Base-by-base conservation (phyloP, 352 stramenopile genomes). In the Pythium folliculosum region DNA sequence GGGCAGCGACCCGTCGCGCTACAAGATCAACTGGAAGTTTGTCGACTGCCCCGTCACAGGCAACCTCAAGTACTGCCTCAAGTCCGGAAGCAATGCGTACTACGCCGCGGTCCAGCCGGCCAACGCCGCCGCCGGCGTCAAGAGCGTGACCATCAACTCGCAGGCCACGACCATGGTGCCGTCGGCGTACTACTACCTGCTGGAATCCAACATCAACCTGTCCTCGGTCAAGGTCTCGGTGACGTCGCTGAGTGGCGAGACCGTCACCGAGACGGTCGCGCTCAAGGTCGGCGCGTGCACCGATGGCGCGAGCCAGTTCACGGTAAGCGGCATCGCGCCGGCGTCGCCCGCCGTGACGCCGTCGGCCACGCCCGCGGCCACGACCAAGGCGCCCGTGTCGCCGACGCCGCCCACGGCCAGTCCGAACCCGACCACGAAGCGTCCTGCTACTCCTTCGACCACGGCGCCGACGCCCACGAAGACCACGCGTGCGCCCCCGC, bases 51-150 rank as follows among this genome's bases (percentile, higher is more conserved):
- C 72, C 5, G 43, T 77, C 30, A 44, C 64, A 51, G 57, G 69
- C 60, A 73, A 77, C 23, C 60, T 82, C 63, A 69, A 77, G 63
- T 82, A 71, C 64, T 82, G 75, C 67, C 69, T 89, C 57, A 88
- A 89, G 62, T 70, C 53, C 0, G 81, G 79, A 10, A 89, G 79
- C 54, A 89, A 82, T 55, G 37, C 62, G 27, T 86, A 80, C 56
- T 91, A 78, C 75, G 58, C 77, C 21, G 81, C 83, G 0, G 65
- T 91, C 50, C 83, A 91, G 53, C 83, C 83, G 9, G 68, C 81
- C 7, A 88, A 89, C 60, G 63, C 78, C 21, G 71, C 72, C 43
- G 66, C 71, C 4, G 83, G 83, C 22, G 69, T 91, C 45, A 30
- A 74, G 66, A 82, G 67, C 67, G 35, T 90, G 52, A 70, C 59